Evolutionary conservation across 2,329 filamentous ascomycete genomes (phyloP), one percentile per base, ranked within the genome.

Genomic region (Arthrobotrys sphaeroides): DNA sequence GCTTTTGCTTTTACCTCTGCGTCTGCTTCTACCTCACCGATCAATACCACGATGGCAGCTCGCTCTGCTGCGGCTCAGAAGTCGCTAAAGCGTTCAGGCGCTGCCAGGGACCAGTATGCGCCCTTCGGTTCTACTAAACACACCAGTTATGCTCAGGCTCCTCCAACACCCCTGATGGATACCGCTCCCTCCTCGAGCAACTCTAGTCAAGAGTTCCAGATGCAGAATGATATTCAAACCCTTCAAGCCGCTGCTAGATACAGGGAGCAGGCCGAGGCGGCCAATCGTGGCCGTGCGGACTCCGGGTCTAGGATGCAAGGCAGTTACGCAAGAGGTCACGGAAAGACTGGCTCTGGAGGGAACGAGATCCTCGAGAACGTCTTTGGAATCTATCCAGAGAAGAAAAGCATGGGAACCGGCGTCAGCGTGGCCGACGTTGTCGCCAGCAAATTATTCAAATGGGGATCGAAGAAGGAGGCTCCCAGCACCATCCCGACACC

Each of bases 361-460:
- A 77, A 55, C 22, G 67, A 77, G 20, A 49, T 77, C 24, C 53
- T 77, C 13, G 73, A 77, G 18, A 67, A 72, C 22, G 73, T 77
- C 13, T 77, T 77, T 57, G 73, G 73, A 7, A 77, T 77, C 31
- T 77, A 77, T 31, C 73, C 73, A 18, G 73, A 77, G 51, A 72
- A 77, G 66, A 70, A 72, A 16, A 77, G 67, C 49, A 77, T 77
- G 73, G 73, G 73, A 24, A 70, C 49, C 10, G 73, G 73, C 18
- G 66, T 77, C 33, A 77, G 73, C 24, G 66, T 77, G 0, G 73
- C 73, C 5, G 73, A 77, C n/a, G 73, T 77, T 16, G 64, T 77
- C 9, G 73, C 73, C 3, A 77, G 42, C 45, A 77, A 77, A 28
- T 26, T 77, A 9, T 77, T 77, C 73, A 77, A 77, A 62, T 77